Evolutionary conservation across 2,329 filamentous ascomycete genomes (phyloP).

Genomic region (Pseudomassariella vexata): DNA sequence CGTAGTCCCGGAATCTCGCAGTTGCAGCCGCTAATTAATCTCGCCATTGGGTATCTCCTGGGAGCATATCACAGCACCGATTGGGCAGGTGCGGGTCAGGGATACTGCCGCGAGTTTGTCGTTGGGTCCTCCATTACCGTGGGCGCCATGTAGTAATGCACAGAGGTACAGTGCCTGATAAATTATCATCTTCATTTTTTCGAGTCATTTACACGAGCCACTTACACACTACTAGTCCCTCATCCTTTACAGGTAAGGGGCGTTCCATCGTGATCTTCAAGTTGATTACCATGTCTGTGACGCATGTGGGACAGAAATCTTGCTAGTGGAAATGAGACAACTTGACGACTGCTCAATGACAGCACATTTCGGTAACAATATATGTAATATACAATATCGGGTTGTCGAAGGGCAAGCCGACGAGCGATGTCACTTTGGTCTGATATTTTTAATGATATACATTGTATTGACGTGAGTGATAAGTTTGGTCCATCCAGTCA

Average conservation of each 20-base stretch:
- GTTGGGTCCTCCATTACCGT: constrained; percentile 3
- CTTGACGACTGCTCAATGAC: too few species aligned
- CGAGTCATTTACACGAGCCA: too few species aligned
- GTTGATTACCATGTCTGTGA: constrained; percentile 4
- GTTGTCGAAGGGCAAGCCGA: too few species aligned
- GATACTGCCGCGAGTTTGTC: not conserved
- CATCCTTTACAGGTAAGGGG: too few species aligned
- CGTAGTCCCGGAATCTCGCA: too few species aligned
- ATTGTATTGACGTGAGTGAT: not conserved
- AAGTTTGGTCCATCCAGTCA: too few species aligned
- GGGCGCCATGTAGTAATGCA: constrained; percentile 4
- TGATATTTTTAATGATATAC: not conserved
- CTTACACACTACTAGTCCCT: too few species aligned
- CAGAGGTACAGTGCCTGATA: too few species aligned
- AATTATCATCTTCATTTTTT: too few species aligned
- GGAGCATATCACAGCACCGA: constrained; percentile 1
- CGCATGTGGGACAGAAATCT: constrained; percentile 1
- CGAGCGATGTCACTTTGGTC: not conserved
- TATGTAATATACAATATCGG: not conserved
- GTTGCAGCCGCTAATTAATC: too few species aligned
- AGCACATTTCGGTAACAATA: not conserved
- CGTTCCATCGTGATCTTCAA: constrained; percentile 7
- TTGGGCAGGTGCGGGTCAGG: constrained; percentile 1
- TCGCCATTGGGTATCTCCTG: too few species aligned
- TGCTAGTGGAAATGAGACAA: too few species aligned